Conservation (phyloP, 2,329 filamentous ascomycete species). For the Ophiosphaerella korrae region DNA sequence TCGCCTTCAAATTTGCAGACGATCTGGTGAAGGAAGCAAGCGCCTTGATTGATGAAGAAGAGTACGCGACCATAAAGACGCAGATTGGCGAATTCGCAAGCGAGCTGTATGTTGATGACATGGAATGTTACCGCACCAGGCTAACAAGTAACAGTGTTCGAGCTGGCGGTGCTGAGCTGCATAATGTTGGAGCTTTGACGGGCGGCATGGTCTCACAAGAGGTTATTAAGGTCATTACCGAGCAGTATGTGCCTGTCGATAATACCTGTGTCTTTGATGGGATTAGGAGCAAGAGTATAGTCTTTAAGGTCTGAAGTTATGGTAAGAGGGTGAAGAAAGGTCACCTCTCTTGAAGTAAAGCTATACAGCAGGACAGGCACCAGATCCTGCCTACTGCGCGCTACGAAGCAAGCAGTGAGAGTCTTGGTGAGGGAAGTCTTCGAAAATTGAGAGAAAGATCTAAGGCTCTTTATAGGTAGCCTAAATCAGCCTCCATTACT, state of each 20-base stretch:
- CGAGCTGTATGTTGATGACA: conserved; percentile 50
- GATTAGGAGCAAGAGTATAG: conserved; percentile 60
- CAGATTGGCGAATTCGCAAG: conserved; percentile 45
- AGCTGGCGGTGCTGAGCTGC: conserved; percentile 81
- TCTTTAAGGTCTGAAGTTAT: conserved; percentile 51
- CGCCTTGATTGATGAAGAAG: conserved; percentile 48
- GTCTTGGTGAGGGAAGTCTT: too few species aligned
- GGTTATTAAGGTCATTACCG: conserved; percentile 84
- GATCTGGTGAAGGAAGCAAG: conserved; percentile 51
- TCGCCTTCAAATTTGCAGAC: conserved; percentile 50
- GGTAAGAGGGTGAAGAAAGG: not conserved
- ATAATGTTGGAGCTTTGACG: conserved; percentile 86
- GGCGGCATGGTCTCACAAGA: conserved; percentile 97
- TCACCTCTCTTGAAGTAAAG: too few species aligned
- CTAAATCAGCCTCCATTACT: too few species aligned
- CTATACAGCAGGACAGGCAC: too few species aligned
- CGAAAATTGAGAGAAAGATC: too few species aligned
- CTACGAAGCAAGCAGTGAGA: too few species aligned
- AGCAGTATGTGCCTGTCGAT: conserved; percentile 68
- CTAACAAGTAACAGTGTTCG: conserved; percentile 59
- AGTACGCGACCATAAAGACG: conserved; percentile 46
- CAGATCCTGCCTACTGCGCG: too few species aligned
- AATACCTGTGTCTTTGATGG: conserved; percentile 69
- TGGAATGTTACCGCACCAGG: not conserved
- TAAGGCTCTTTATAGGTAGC: too few species aligned